Evolutionary conservation across 805 yeast genomes (phyloP).

Genomic region (Candida sphagnicola): DNA sequence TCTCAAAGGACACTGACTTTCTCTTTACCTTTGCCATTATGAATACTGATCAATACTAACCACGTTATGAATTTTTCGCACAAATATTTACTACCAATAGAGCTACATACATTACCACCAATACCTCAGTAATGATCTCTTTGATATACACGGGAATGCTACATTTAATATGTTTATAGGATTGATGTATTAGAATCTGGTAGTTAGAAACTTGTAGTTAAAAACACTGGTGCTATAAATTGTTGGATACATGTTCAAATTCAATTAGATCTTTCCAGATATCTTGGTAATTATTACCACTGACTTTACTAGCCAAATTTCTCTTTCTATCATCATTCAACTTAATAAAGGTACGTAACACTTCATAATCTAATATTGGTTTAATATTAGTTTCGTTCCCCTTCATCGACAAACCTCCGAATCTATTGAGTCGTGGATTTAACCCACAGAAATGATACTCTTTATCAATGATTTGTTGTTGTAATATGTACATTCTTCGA

Average conservation of each 20-base stretch:
- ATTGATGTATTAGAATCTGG: no score
- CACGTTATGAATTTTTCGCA: background rate
- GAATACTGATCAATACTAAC: background rate
- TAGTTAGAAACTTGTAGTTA: no score
- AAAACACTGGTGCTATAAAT: conserved; percentile 13
- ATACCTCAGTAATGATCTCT: no score
- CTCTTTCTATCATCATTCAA: conserved; percentile 57
- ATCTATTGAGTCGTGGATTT: conserved; percentile 69
- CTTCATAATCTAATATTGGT: conserved; percentile 62
- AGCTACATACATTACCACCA: no score
- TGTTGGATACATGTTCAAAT: conserved; percentile 38
- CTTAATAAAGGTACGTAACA: conserved; percentile 49
- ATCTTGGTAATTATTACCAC: conserved; percentile 54
- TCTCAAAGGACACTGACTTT: conserved; percentile 19
- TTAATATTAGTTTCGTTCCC: conserved; percentile 42
- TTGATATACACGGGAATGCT: no score
- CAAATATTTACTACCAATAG: no score
- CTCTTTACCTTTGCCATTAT: conserved; percentile 8
- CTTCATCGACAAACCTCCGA: conserved; percentile 38
- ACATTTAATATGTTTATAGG: no score
- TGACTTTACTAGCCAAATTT: conserved; percentile 50
- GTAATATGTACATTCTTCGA: conserved; percentile 77
- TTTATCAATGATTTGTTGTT: conserved; percentile 81
- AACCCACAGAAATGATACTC: conserved; percentile 72
- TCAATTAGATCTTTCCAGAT: conserved; percentile 66